Evolutionary conservation across 139 green algal genomes (phyloP), one percentile per base, ranked within the genome.

Genomic region (Spirogloea muscicola): DNA sequence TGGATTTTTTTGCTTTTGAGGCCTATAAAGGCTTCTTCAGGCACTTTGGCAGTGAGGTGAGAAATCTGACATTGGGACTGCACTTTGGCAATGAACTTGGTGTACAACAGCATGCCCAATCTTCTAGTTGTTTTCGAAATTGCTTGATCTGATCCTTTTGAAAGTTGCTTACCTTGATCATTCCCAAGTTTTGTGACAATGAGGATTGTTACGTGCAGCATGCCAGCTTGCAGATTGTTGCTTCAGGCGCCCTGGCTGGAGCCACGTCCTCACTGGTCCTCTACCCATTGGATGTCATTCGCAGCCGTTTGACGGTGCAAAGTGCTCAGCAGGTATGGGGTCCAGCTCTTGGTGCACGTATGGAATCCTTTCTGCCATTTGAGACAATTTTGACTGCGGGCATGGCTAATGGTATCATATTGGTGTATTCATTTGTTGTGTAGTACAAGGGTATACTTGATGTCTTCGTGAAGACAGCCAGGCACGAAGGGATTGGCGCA

Each of bases 241-340:
- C 64, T 37, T 80, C 87, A 9, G 86, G 73, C 25, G 86, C 84
- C 25, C 43, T 91, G 46, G 89, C 90, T 2, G 90, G 90, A 25
- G 84, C 73, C 2, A 86, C 85, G 57, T 89, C 80, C 64, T 90
- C 82, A 52, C 37, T 82, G 10, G 48, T 90, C 58, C 86, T 96
- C 39, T 94, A 96, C 71, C 90, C 90, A 0, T 68, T 96, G 16
- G 90, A 95, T 49, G 83, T 91, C 41, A 68, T 91, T 1, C 70
- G 86, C 25, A 88, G 66, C 33, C 81, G 85, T 6, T 40, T 91
- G 16, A 89, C 85, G 10, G 77, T 87, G 7, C 69, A 77, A 1
- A 27, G 43, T 27, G 29, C 33, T 18, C 36, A 25, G 10, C 34
- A 81, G 33, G 37, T 42, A 41, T 0, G 71, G 64, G 7, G 36